Conservation (phyloP, 306 rosid species). For the Lathyrus oleraceus region DNA sequence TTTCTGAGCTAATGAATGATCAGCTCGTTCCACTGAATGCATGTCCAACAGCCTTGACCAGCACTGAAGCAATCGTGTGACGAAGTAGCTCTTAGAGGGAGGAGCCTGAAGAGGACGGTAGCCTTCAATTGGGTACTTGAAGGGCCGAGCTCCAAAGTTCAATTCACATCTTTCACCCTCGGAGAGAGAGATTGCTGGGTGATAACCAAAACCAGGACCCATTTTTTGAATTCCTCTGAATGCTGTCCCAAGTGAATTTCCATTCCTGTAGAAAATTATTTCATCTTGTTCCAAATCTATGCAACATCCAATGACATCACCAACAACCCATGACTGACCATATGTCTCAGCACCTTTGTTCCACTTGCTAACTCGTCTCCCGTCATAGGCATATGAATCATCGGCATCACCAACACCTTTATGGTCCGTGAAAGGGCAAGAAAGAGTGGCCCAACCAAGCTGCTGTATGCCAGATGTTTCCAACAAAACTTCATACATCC, state of each 20-base stretch:
- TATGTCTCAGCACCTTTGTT: slow-evolving; percentile 78
- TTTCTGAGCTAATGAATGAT: slow-evolving; percentile 70
- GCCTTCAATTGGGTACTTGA: slow-evolving; percentile 81
- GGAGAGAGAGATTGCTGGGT: slow-evolving; percentile 94
- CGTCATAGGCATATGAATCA: slow-evolving; percentile 98
- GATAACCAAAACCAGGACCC: slow-evolving; percentile 82
- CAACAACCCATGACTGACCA: slow-evolving; percentile 95
- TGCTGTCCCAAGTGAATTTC: slow-evolving; percentile 87
- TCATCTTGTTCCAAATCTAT: slow-evolving; percentile 83
- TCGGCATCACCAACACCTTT: slow-evolving; percentile 96
- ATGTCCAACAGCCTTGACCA: slow-evolving; percentile 82
- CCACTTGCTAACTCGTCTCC: slow-evolving; percentile 91
- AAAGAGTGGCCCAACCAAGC: slow-evolving; percentile 95
- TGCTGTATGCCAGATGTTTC: slow-evolving; percentile 98
- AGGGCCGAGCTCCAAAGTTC: slow-evolving; percentile 87
- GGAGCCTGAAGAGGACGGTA: slow-evolving; percentile 82
- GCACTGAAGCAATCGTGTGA: slow-evolving; percentile 65
- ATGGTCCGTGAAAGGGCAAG: slow-evolving; percentile 86
- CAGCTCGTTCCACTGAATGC: slow-evolving; percentile 62
- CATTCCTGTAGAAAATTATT: slow-evolving; percentile 84
- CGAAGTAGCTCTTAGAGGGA: slow-evolving; percentile 49
- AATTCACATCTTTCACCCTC: slow-evolving; percentile 89
- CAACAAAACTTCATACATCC: slow-evolving; percentile 94
- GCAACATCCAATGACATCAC: slow-evolving; percentile 98
- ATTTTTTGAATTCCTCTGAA: slow-evolving; percentile 78